A percentile compares a stretch with the other conserved stretches of the same genome.
Evolutionary conservation across 192 early-diverging fungal species (phyloP).

Genomic region (Umbelopsis sp.): DNA sequence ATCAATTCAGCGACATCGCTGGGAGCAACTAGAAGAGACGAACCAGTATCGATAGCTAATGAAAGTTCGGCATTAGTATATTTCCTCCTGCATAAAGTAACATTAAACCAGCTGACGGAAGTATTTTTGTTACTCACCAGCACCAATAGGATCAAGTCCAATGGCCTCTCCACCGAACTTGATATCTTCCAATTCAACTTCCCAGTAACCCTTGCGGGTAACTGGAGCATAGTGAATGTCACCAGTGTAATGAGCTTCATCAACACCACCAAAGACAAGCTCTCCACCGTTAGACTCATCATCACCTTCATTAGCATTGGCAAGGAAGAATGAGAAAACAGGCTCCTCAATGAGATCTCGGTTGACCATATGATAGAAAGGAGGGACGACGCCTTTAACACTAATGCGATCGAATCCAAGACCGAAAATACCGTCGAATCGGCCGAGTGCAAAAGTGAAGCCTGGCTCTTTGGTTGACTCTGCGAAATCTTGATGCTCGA

Average conservation of each 20-base stretch:
- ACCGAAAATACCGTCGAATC: conserved; percentile 97
- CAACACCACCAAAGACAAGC: conserved; percentile 88
- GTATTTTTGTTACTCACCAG: conserved; percentile 21
- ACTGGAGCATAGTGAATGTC: conserved; percentile 82
- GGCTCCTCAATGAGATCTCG: conserved; percentile 79
- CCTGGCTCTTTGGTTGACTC: conserved; percentile 97
- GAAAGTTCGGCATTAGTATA: neutral
- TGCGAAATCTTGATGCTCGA: conserved; percentile 84
- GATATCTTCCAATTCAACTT: conserved; percentile 85
- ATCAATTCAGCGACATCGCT: conserved; percentile 81
- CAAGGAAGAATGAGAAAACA: conserved; percentile 88
- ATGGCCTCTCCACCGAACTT: conserved; percentile 77
- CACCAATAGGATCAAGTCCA: conserved; percentile 62
- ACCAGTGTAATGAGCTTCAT: conserved; percentile 73
- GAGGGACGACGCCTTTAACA: conserved; percentile 86
- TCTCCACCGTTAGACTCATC: conserved; percentile 71
- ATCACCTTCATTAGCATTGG: conserved; percentile 57
- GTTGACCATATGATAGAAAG: conserved; percentile 93
- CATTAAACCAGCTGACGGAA: neutral
- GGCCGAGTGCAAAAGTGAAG: conserved; percentile 88
- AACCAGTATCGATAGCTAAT: conserved; percentile 86
- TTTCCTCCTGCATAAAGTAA: neutral
- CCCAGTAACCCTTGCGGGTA: conserved; percentile 95
- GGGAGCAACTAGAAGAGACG: conserved; percentile 83
- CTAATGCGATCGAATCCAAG: conserved; percentile 87